Base-by-base conservation (phyloP, 164 flowering plant species). In the Litsea cubeba region DNA sequence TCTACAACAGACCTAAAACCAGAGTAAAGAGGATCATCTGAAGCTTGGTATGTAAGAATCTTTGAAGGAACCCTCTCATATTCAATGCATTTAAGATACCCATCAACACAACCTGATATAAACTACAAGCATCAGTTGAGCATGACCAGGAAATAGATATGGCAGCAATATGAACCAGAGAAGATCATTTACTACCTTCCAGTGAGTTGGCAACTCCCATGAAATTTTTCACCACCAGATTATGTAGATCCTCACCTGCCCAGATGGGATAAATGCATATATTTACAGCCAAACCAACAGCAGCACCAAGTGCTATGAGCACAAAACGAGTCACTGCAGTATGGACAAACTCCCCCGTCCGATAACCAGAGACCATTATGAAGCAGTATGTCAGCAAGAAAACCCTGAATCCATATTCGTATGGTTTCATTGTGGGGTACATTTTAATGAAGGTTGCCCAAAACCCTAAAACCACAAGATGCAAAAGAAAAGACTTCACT, bases 201-300 rank as follows among this genome's bases (percentile, higher is more conserved):
- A 76, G 54, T 22, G 78, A 90, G 66, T 73, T 68, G 57, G 97
- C 97, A 70, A 95, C 91, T 63, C 85, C 86, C 65, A 12, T 70
- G 80, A 95, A 91, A 76, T 95, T 95, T 77, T 91, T 91, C 5
- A 81, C 94, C 72, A 93, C 93, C 84, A 89, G 77, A 60, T 89
- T 87, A 78, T 95, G 99, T 69, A 94, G 79, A 79, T 91, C 97
- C 75, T 91, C 95, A 1, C 98, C 98, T 1, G 98, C 85, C 98
- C 98, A 95, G 14, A 91, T 91, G 50, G 99, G 99, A 73, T 77
- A 95, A 15, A 95, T 81, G 50, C 80, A 87, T 50, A 88, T 86
- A 70, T 90, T 95, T n/a, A 93, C 84, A 70, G 78, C 80, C 80
- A 91, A 82, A 75, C 85, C 68, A 35, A 91, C 84, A 63, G 77